Conservation (phyloP, 169 alveolate species). For the Plasmodium yoelii region DNA sequence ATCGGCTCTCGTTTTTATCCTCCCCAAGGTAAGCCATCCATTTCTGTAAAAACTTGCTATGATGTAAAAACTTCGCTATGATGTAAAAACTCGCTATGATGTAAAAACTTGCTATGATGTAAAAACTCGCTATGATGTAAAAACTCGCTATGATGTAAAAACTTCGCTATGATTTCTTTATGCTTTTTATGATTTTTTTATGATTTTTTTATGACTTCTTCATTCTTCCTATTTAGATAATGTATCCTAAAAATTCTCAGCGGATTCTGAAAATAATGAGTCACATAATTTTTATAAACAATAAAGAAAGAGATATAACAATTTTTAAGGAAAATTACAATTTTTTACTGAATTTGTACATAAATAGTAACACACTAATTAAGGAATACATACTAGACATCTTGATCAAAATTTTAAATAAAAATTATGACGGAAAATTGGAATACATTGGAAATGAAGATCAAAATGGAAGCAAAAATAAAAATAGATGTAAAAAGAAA, state of each 20-base stretch:
- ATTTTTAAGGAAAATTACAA: conserved; percentile 61
- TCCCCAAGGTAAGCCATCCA: conserved; percentile 38
- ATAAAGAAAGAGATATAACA: conserved; percentile 54
- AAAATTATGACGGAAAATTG: conserved; percentile 20
- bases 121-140: no score
- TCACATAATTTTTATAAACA: conserved; percentile 53
- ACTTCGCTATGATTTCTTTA: no score
- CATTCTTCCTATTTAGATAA: conserved; percentile 1
- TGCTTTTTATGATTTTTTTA: no score
- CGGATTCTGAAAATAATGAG: conserved; percentile 47
- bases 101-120: no score
- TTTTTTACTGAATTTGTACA: conserved; percentile 48
- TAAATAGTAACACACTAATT: conserved; percentile 35
- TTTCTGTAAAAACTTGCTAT: no score
- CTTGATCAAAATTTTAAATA: conserved; percentile 50
- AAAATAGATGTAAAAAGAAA: no score
- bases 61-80: no score
- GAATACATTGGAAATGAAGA: background rate
- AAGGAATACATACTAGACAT: conserved; percentile 52
- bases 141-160: no score
- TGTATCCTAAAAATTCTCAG: conserved; percentile 45
- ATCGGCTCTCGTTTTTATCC: conserved; percentile 3
- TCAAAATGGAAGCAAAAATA: no score
- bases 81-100: no score
- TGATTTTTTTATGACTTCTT: no score